Evolutionary conservation across 257 asterid genomes (phyloP).

Genomic region (Solanum gandarillasii): DNA sequence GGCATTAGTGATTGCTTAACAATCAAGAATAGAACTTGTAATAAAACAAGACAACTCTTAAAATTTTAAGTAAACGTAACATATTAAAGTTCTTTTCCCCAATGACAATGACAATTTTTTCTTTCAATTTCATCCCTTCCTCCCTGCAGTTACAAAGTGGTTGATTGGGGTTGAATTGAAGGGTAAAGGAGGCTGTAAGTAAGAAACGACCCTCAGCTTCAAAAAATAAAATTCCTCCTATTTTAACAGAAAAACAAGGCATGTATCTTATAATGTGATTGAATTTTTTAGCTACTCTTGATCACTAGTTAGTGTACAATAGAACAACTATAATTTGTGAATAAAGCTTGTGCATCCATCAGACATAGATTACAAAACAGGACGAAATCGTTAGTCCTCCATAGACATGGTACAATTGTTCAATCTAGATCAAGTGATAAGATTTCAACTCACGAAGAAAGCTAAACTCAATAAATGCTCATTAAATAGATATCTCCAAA

Average conservation of each 20-base stretch:
- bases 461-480: no score
- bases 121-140: not conserved
- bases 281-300: not conserved
- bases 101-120: not conserved
- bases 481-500: no score
- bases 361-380: not conserved
- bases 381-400: no score
- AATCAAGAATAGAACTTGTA: not conserved
- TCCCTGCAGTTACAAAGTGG: not conserved
- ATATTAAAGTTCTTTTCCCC: no score
- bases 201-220: not conserved
- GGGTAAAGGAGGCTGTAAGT: not conserved
- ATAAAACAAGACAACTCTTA: not conserved
- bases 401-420: no score
- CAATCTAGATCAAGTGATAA: no score
- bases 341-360: not conserved
- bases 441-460: no score
- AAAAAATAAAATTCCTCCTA: not conserved
- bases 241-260: not conserved
- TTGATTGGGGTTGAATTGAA: not conserved
- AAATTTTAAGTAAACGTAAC: not conserved
- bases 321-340: no score
- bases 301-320: no score
- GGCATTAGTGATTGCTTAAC: no score
- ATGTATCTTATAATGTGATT: not conserved